Base-by-base conservation (phyloP, 352 stramenopile genomes). In the Phytophthora lateralis region DNA sequence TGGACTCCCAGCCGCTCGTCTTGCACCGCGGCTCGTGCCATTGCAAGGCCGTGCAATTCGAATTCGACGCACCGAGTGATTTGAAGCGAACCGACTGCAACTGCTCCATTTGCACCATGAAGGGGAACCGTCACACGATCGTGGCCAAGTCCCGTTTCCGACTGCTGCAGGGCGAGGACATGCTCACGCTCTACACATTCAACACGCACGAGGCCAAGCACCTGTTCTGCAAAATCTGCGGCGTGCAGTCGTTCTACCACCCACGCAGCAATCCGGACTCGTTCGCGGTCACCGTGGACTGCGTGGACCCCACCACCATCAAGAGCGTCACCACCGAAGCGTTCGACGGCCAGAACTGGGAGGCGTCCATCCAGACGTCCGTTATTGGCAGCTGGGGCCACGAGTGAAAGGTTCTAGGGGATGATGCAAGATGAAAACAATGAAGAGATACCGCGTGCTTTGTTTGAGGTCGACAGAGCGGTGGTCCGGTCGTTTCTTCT, bases 51-150 rank as follows among this genome's bases (percentile, higher is more conserved):
- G 82, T 96, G 32, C 56, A 66, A 27, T 96, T 95, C 66, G 71
- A 89, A 47, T 86, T 93, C 51, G 67, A 88, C 11, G 88, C 75
- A 21, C 55, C 82, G 6, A 54, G 51, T 8, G 64, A 88, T 51
- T 42, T 93, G 24, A 70, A 92, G 29, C 71, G 75, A 3, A 88
- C 73, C 34, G 75, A 88, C 44, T 96, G 88, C 79, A 96, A 94
- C 64, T 96, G 88, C 69, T 91, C 82, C 32, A 87, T 95, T 44
- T 96, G 85, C 69, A 39, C 49, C 42, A 90, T 94, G 82, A 93
- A 93, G 66, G 73, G 76, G 32, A 95, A 94, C 69, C 60, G 66
- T 24, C 85, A 95, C 66, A 71, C 78, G 26, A 82, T 93, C 60
- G 72, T 96, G 11, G 80, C 82, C 20, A 55, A 51, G 12, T 60